Evolutionary conservation across 2,329 filamentous ascomycete species (phyloP), one percentile per base, ranked within the genome.

Genomic region (Leptographium galeiforme): DNA sequence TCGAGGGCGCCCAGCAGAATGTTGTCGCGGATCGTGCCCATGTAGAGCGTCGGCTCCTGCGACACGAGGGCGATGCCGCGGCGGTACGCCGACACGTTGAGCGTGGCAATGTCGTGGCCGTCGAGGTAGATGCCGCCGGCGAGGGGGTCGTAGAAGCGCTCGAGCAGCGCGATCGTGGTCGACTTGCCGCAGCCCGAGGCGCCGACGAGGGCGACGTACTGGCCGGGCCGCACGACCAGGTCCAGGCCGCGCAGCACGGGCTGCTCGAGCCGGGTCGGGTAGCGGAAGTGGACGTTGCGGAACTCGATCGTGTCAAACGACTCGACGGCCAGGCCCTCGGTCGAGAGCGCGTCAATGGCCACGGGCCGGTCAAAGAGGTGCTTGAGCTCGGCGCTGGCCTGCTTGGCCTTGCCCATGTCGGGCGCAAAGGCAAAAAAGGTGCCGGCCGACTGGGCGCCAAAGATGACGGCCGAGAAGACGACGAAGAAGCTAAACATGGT

Each of bases 31-130:
- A 98, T 88, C 0, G 85, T 90, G 45, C 91, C 93, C 66, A 95
- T 89, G 69, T 96, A 98, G 0, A 98, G 72, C 0, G 91, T 95
- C 0, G 93, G 91, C 66, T 97, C 93, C 65, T 97, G 93, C 38
- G 85, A 89, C 14, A 98, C 91, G 11, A 98, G 82, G 0, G 91
- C 85, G 58, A 97, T 79, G 66, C 84, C 81, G 18, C 78, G 82
- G 51, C 93, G 84, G 70, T 96, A 96, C 53, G 90, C 82, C 67
- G 87, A 89, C 63, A 95, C 74, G 62, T 95, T 91, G 49, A 96
- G 74, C 12, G 75, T 76, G 56, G 81, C 84, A 61, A 97, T 88
- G 57, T 95, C 87, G 58, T 83, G 80, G 53, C 83, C 88, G 62
- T 97, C 91, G 18, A 97, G 75, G 55, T 81, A 87, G 38, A 98